Evolutionary conservation across 202 grass and related monocot genomes (phyloP).

Genomic region (Setaria italica): DNA sequence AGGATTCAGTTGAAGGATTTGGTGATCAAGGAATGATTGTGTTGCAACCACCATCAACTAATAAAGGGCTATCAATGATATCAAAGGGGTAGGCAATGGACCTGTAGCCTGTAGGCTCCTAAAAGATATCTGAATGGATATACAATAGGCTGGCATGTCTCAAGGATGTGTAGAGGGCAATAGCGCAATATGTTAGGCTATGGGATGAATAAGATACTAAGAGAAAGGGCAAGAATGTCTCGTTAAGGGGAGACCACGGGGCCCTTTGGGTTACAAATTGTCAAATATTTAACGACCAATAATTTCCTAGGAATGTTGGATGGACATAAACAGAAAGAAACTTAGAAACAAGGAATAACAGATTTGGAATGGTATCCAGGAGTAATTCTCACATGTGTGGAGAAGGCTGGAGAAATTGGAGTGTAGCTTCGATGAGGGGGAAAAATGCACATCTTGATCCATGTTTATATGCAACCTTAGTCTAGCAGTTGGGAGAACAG

Average conservation of each 20-base stretch:
- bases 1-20: conserved; percentile 4
- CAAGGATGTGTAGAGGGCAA: conserved; percentile 2
- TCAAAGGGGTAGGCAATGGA: conserved; percentile 13
- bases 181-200: conserved; percentile 11
- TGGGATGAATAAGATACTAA: neutral
- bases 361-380: neutral
- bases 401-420: neutral
- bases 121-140: conserved; percentile 32
- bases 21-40: conserved; percentile 8
- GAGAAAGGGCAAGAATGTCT: conserved; percentile 19
- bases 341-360: conserved; percentile 2
- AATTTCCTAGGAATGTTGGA: conserved; percentile 37
- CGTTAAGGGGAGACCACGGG: neutral
- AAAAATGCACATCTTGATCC: neutral
- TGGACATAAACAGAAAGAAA: conserved; percentile 20
- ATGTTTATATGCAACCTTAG: conserved; percentile 7
- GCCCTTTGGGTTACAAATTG: neutral
- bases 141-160: conserved; percentile 5
- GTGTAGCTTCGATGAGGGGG: no score
- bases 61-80: conserved; percentile 6
- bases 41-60: conserved; percentile 2
- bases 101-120: neutral
- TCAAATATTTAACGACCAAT: neutral
- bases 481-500: conserved; percentile 16
- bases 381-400: conserved; percentile 17